These are phyloP conservation scores for Fusarium miscanthi DNA, from an alignment of 2,329 filamentous ascomycete genomes.

Conservation along the genomic window DNA sequence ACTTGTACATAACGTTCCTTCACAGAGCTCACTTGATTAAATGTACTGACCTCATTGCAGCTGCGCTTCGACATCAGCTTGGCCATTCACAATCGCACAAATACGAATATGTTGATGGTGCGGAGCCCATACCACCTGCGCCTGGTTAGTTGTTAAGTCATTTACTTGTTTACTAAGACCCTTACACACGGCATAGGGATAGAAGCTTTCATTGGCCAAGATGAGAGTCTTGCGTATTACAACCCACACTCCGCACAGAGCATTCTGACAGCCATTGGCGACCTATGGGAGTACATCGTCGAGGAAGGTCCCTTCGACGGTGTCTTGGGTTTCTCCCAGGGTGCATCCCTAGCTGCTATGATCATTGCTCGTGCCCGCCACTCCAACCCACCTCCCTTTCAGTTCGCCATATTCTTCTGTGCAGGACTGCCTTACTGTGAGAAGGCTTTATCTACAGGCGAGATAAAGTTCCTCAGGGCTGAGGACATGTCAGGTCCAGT, in stretches of 20 bases:
- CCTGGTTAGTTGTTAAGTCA: not conserved
- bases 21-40: not conserved
- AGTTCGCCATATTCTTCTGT: constrained; percentile 7
- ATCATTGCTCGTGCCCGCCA: constrained; percentile 1
- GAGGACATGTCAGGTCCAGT: not conserved
- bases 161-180: not conserved
- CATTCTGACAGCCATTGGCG: not conserved
- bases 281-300: not conserved
- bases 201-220: not conserved
- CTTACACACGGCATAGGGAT: not conserved
- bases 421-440: constrained; percentile 3
- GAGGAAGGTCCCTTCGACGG: constrained; percentile 6
- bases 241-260: not conserved
- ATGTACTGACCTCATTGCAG: not conserved
- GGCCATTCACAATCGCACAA: not conserved
- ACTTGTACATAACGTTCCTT: not conserved
- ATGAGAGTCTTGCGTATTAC: not conserved
- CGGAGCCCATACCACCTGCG: not conserved
- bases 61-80: constrained; percentile 2
- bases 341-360: not conserved
- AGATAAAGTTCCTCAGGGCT: not conserved
- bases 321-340: constrained; percentile 1
- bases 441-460: not conserved
- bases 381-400: constrained; percentile 1
- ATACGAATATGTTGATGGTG: constrained; percentile 7